phyloP scores from a whole-genome alignment of 371 early-diverging fungal genomes.

The Haplosporangium sp. region DNA sequence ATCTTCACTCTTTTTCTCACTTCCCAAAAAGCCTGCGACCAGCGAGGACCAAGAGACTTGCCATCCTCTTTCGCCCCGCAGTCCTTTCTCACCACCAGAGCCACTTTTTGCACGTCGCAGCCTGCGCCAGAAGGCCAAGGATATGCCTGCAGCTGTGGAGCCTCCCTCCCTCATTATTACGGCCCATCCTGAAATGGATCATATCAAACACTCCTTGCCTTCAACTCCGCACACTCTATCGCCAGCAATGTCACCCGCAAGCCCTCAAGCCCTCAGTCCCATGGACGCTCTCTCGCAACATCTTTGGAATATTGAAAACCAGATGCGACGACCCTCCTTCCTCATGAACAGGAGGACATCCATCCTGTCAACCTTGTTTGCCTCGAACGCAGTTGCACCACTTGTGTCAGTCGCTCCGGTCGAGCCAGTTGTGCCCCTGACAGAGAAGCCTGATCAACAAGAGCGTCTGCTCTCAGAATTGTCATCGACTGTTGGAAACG shows the following conservation, averaged over 20 bases:
- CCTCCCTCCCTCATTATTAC: not conserved
- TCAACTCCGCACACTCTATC: not conserved
- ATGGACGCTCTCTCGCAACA: slow-evolving; percentile 29
- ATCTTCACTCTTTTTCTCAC: slow-evolving; percentile 23
- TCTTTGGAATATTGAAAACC: slow-evolving; percentile 36
- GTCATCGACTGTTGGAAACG: slow-evolving; percentile 13
- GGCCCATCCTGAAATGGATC: not conserved
- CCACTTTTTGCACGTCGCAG: not conserved
- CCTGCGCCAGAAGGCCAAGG: not conserved
- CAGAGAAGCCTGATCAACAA: slow-evolving; percentile 2
- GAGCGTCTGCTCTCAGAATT: slow-evolving; percentile 13
- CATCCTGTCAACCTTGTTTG: slow-evolving; percentile 23
- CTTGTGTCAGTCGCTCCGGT: not conserved
- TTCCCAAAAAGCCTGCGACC: not conserved
- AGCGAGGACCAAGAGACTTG: not conserved
- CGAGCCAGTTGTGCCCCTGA: not conserved
- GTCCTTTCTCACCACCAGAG: not conserved
- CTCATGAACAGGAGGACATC: slow-evolving; percentile 32
- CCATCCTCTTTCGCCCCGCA: slow-evolving; percentile 13
- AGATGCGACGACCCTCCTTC: slow-evolving; percentile 47
- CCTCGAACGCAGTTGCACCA: slow-evolving; percentile 1
- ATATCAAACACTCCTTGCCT: not conserved
- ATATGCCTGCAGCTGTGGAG: too few species aligned
- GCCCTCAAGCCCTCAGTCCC: not conserved
- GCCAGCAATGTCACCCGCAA: not conserved